Evolutionary conservation across 2,329 filamentous ascomycete species (phyloP), one percentile per base, ranked within the genome.

Genomic region (Grosmannia clavigera): DNA sequence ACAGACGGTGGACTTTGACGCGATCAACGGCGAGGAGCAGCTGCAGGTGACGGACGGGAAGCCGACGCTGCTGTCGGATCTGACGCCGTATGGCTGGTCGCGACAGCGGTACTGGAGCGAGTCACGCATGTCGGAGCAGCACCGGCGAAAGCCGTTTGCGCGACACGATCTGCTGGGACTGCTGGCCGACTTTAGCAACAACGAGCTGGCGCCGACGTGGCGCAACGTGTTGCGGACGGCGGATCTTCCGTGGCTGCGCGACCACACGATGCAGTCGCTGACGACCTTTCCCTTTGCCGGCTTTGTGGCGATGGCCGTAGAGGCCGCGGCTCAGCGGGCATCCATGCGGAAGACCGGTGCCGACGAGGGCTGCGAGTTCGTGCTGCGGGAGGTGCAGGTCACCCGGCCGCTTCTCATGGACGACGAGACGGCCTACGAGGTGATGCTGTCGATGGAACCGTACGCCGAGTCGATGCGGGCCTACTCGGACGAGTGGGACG

Each of bases 91-190:
- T 61, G 73, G 75, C 1, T 81, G 76, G 75, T 74, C 76, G 52
- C 71, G 77, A 61, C 71, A 74, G 1, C 71, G 70, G 40, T 78
- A 77, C 66, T 80, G 77, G 76, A 71, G 73, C 55, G 76, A 79
- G 65, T 75, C 76, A 3, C 73, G 77, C n/a, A 67, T 74, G 61
- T 75, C 74, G 1, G 9, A 10, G 10, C 7, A 22, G 4, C 22
- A 27, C 22, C 12, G 7, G 2, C 4, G 11, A 2, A 22, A 9
- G 22, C 9, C 25, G 11, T 11, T 27, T 11, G n/a, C 48, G 3
- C 48, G n/a, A 16, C 48, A 51, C 25, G n/a, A 22, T 11, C 22
- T 51, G 38, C 9, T 29, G 10, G 48, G 48, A 11, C 6, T 22
- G 48, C 10, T 22, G 48, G 4, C 22, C 5, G 22, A 29, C 22